Base-by-base conservation (phyloP, 2,329 filamentous ascomycete genomes). In the Hortaea werneckii region DNA sequence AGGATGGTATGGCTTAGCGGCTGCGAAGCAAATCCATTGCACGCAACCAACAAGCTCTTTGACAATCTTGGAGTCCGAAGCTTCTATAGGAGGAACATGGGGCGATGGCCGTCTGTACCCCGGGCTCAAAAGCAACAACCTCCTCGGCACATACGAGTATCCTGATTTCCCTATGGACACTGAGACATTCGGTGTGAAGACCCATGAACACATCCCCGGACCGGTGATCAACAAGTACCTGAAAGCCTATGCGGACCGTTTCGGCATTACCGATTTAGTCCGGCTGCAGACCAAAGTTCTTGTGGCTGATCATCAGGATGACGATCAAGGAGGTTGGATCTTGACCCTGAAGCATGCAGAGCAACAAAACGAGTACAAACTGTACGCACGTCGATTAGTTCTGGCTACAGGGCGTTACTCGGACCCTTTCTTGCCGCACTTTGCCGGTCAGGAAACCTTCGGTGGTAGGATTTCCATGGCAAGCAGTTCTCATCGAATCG, bases 71-170 rank as follows among this genome's bases (percentile, higher is more conserved):
- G 73, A 76, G 43, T 61, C 64, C 20, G 59, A 60, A 29, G 47
- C 52, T 42, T 50, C 53, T 4, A 30, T 81, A 3, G 85, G 85
- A 1, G 85, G 85, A 3, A 78, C 79, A n/a, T 88, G 83, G 85
- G 75, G 79, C 6, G 69, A 77, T 44, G 68, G 82, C 34, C 74
- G 83, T 1, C 65, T 87, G 0, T 83, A 88, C 59, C 76, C 79
- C 0, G 79, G 78, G 1, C 71, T 90, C 41, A 83, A 80, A 56
- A 80, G 77, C 44, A 89, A 90, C 64, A 88, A 88, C 57, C 74
- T 86, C 60, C 62, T 82, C 8, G 83, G 84, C 2, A 83, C 78
- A 0, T 86, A 82, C 54, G 82, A 89, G 61, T 87, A 77, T 56
- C 78, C 79, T 0, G 85, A 87, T 55, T 86, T 85, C 49, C 82